phyloP scores from a whole-genome alignment of 2,329 filamentous ascomycete species.

The Sporothrix pallida region DNA sequence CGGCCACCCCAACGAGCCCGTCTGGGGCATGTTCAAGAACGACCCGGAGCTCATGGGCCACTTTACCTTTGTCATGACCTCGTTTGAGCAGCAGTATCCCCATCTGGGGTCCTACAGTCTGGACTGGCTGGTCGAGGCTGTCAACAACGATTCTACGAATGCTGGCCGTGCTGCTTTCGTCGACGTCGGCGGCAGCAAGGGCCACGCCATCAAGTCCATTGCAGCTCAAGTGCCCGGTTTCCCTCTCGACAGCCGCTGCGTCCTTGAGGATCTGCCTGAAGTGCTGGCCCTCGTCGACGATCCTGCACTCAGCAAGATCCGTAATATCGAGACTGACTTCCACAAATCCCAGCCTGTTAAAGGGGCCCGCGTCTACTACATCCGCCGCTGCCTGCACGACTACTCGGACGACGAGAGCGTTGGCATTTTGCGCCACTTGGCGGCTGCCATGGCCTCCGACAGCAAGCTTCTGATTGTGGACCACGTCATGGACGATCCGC shows the following conservation, averaged over 20 bases:
- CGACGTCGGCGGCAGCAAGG: slow-evolving; percentile 46
- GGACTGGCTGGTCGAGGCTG: slow-evolving; percentile 40
- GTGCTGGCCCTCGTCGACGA: slow-evolving; percentile 41
- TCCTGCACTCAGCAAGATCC: not conserved
- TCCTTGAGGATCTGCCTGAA: slow-evolving; percentile 44
- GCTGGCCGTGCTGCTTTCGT: slow-evolving; percentile 41
- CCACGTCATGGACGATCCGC: slow-evolving; percentile 38
- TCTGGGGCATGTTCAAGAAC: slow-evolving; percentile 45
- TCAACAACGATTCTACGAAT: not conserved
- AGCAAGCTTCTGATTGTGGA: slow-evolving; percentile 42
- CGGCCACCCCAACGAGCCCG: slow-evolving; percentile 42
- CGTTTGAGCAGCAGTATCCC: slow-evolving; percentile 39
- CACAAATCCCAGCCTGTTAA: slow-evolving; percentile 44
- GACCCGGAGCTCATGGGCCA: slow-evolving; percentile 38
- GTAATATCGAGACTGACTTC: slow-evolving; percentile 41
- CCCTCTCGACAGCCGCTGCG: slow-evolving; percentile 40
- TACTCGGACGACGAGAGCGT: slow-evolving; percentile 46
- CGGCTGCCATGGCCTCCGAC: slow-evolving; percentile 43
- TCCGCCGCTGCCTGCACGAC: slow-evolving; percentile 48
- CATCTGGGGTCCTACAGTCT: slow-evolving; percentile 44
- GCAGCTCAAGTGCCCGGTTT: slow-evolving; percentile 41
- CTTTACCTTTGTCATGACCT: slow-evolving; percentile 44
- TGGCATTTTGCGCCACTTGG: slow-evolving; percentile 43
- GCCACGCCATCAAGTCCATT: slow-evolving; percentile 43
- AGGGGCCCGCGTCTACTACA: slow-evolving; percentile 34